These are phyloP conservation scores for Candida sanyaensis DNA, from an alignment of 1,139 yeast genomes.

Conservation along the genomic window DNA sequence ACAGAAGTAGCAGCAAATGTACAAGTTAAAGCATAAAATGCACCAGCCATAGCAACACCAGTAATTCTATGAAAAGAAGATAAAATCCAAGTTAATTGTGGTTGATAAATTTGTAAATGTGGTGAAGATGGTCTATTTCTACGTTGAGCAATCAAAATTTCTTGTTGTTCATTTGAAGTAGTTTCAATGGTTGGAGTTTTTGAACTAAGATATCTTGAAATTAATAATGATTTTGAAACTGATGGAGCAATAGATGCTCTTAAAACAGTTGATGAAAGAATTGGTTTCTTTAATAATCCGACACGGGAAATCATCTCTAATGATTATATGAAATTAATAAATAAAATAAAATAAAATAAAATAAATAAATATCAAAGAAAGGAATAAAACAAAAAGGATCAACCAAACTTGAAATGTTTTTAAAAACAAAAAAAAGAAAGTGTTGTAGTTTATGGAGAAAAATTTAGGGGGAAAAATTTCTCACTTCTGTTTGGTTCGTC, in stretches of 20 bases:
- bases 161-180: constrained; percentile 64
- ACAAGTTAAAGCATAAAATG: constrained; percentile 75
- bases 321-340: neutral
- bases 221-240: neutral
- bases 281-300: constrained; percentile 17
- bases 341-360: neutral
- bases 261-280: constrained; percentile 4
- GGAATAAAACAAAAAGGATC: neutral
- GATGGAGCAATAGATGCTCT: constrained; percentile 1
- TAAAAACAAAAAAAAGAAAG: too few species aligned
- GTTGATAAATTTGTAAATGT: constrained; percentile 84
- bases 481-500: too few species aligned
- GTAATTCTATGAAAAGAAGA: constrained; percentile 86
- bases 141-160: constrained; percentile 78
- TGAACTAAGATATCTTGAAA: constrained; percentile 22
- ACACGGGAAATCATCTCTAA: constrained; percentile 17
- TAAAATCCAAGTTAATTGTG: constrained; percentile 81
- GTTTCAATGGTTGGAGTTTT: constrained; percentile 58
- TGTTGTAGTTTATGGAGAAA: too few species aligned
- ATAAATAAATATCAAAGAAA: neutral
- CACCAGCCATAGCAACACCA: constrained; percentile 80
- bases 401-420: too few species aligned
- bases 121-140: constrained; percentile 89
- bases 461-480: too few species aligned
- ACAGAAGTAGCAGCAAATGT: constrained; percentile 73